Evolutionary conservation across 352 stramenopile genomes (phyloP).

Genomic region (Pelagophyceae sp.): DNA sequence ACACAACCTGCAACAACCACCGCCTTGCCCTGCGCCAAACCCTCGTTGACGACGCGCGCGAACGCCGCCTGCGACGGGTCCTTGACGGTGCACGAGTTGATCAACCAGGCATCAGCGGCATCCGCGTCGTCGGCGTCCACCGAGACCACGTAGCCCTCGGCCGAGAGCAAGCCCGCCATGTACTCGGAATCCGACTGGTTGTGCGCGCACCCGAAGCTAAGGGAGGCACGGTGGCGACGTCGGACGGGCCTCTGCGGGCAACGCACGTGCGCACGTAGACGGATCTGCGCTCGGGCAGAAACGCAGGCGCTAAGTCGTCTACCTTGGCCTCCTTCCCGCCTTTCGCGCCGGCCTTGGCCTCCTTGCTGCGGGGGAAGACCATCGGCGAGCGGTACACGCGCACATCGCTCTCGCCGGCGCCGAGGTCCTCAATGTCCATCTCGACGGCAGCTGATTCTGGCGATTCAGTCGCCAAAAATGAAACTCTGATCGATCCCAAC

Average conservation of each 20-base stretch:
- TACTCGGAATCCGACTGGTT: conserved; percentile 85
- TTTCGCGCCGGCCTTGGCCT: no score
- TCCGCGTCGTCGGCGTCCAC: conserved; percentile 51
- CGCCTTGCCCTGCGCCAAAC: conserved; percentile 59
- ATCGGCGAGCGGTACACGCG: neutral
- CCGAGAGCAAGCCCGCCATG: conserved; percentile 74
- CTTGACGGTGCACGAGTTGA: conserved; percentile 87
- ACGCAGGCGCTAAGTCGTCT: no score
- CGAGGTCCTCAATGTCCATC: neutral
- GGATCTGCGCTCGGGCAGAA: neutral
- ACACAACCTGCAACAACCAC: conserved; percentile 79
- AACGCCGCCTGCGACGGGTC: conserved; percentile 77
- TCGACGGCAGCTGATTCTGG: neutral
- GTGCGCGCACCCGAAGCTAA: conserved; percentile 82
- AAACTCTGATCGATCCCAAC: no score
- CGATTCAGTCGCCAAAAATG: no score
- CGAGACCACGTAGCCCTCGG: conserved; percentile 71
- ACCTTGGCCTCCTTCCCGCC: neutral
- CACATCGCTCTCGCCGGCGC: neutral
- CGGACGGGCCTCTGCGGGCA: no score
- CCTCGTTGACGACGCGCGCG: conserved; percentile 71
- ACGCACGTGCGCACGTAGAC: conserved; percentile 11
- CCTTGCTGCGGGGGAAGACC: neutral
- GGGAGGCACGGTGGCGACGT: no score
- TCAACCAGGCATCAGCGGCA: conserved; percentile 69